Evolutionary conservation across 805 yeast genomes (phyloP).

Genomic region (Yarrowia alimentaria): DNA sequence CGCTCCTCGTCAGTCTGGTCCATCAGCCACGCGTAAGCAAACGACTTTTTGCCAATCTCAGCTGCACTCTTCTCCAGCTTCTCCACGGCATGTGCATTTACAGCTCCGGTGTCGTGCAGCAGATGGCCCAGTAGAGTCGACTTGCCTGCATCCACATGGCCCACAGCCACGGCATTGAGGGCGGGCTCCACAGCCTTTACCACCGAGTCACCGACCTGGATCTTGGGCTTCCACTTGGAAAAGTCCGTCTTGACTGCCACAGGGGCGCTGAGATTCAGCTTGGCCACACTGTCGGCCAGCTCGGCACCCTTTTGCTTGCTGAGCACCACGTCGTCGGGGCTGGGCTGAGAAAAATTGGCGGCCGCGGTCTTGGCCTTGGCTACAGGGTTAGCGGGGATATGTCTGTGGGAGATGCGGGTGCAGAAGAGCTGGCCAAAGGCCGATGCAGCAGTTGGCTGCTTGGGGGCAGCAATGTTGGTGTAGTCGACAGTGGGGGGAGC

Average conservation of each 20-base stretch:
- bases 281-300: constrained; percentile 7
- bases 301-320: constrained; percentile 48
- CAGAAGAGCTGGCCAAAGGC: constrained; percentile 12
- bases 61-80: constrained; percentile 64
- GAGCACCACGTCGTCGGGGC: constrained; percentile 77
- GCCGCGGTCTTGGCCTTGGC: constrained; percentile 12
- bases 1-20: constrained; percentile 80
- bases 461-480: background rate
- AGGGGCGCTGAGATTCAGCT: background rate
- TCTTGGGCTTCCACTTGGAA: constrained; percentile 27
- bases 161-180: constrained; percentile 74
- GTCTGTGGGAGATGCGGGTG: constrained; percentile 6
- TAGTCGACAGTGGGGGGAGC: background rate
- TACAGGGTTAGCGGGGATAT: constrained; percentile 23
- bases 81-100: constrained; percentile 62
- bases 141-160: constrained; percentile 86
- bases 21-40: constrained; percentile 82
- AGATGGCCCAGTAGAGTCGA: constrained; percentile 76
- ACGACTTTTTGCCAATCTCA: constrained; percentile 68
- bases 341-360: constrained; percentile 54
- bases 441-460: background rate
- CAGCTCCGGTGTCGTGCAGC: constrained; percentile 62
- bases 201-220: constrained; percentile 15
- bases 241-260: constrained; percentile 9
- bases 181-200: constrained; percentile 47